A percentile compares a stretch with the other conserved stretches of the same genome.
These are phyloP conservation scores for Pseudopyrenochaeta lycopersici DNA, from an alignment of 2,329 filamentous ascomycete genomes.

Conservation along the genomic window DNA sequence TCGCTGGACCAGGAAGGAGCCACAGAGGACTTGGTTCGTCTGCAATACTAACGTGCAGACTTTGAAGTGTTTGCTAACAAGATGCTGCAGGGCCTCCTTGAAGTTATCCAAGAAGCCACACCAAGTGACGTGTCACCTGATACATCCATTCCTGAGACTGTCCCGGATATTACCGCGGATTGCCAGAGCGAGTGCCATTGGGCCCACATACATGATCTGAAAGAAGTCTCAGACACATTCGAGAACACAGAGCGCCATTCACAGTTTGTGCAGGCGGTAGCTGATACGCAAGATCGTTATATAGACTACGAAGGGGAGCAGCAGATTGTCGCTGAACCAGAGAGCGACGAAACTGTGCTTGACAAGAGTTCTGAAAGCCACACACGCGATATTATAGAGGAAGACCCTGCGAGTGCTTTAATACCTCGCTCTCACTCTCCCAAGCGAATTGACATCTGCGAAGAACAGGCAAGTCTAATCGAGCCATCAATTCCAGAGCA, in stretches of 20 bases:
- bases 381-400: too few relatives aligned
- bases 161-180: constrained; percentile 28
- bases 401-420: too few relatives aligned
- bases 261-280: constrained; percentile 1
- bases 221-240: constrained; percentile 10
- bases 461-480: constrained; percentile 6
- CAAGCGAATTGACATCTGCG: constrained; percentile 2
- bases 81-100: constrained; percentile 18
- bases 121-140: constrained; percentile 23
- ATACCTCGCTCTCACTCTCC: background rate
- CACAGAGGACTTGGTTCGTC: constrained; percentile 20
- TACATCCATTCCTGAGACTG: constrained; percentile 38
- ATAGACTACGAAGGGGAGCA: background rate
- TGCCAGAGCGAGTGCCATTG: constrained; percentile 20
- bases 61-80: constrained; percentile 11
- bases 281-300: background rate
- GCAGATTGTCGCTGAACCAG: background rate
- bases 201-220: constrained; percentile 6
- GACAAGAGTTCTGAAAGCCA: background rate
- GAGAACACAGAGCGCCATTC: constrained; percentile 6
- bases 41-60: background rate
- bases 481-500: constrained; percentile 18
- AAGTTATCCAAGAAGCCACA: constrained; percentile 19
- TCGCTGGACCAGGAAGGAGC: constrained; percentile 10
- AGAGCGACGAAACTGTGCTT: background rate